Evolutionary conservation across 495 filamentous ascomycete species (phyloP).

Genomic region (Aspergillus diversus): DNA sequence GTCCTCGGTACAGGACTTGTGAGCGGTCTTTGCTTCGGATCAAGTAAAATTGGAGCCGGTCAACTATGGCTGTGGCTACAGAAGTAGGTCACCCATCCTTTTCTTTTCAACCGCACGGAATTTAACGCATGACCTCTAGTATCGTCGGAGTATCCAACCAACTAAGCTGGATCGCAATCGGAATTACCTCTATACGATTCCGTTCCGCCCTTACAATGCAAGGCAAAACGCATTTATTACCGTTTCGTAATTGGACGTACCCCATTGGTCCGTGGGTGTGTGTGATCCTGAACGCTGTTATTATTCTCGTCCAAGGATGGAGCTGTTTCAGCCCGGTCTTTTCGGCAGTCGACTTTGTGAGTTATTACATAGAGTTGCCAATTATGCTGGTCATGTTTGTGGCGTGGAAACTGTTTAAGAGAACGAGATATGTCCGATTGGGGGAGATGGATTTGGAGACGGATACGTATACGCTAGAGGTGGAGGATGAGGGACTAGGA

Average conservation of each 20-base stretch:
- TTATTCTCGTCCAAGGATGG: slow-evolving; percentile 66
- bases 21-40: slow-evolving; percentile 62
- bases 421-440: slow-evolving; percentile 42
- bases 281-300: slow-evolving; percentile 54
- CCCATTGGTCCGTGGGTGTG: slow-evolving; percentile 57
- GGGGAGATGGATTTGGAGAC: slow-evolving; percentile 55
- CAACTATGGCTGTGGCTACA: slow-evolving; percentile 62
- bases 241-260: slow-evolving; percentile 66
- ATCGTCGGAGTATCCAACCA: slow-evolving; percentile 68
- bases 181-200: slow-evolving; percentile 62
- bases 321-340: slow-evolving; percentile 58
- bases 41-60: slow-evolving; percentile 63
- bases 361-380: slow-evolving; percentile 54
- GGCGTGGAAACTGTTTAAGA: slow-evolving; percentile 54
- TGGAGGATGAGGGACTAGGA: background rate
- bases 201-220: slow-evolving; percentile 56
- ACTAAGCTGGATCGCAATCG: slow-evolving; percentile 63
- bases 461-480: slow-evolving; percentile 49
- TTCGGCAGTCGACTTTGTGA: slow-evolving; percentile 54
- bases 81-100: slow-evolving; percentile 37
- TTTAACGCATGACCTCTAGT: slow-evolving; percentile 19
- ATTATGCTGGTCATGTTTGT: slow-evolving; percentile 56
- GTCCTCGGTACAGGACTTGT: slow-evolving; percentile 59
- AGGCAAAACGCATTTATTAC: slow-evolving; percentile 59
- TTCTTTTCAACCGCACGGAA: background rate